Base-by-base conservation (phyloP, 1,139 yeast genomes). In the Blastobotrys persicus region DNA sequence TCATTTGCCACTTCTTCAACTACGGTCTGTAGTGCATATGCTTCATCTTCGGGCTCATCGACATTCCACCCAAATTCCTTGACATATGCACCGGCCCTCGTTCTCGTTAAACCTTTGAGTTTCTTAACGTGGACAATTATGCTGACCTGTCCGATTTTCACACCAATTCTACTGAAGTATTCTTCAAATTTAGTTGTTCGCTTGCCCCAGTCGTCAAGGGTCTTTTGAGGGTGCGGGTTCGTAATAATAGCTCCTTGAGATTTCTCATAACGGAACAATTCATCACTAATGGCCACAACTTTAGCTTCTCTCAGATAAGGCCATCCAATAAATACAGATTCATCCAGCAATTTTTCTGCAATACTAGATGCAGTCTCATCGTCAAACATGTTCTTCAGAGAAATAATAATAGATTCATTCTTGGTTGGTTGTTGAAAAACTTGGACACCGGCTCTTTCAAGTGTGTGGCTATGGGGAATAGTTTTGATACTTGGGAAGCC, bases 401-500 rank as follows among this genome's bases (percentile, higher is more conserved):
- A 72, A 56, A 92, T 73, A 37, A 89, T 77, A 77, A 91, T 77
- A 0, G 96, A 86, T 59, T 86, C 92, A 11, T 91, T 85, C 63
- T 83, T 79, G 2, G 95, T 81, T 2, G 95, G 94, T 61, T 80
- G 86, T 62, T 89, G 91, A 72, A 92, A 92, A 1, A 94, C 85
- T 54, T 77, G 73, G 13, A 91, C 84, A 53, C 84, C 87, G 53
- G 81, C 83, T 51, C 73, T 70, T 47, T 75, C 79, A 55, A 86
- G 69, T 44, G 72, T 69, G 57, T 75, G 69, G 0, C 74, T 68
- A 61, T 82, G 85, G 3, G 91, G 84, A 44, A 92, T 69, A 0
- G 94, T 79, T 45, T 78, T 70, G 60, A 92, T 74, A 13, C 92
- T 75, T 49, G 98, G 98, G 77, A 94, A 92, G 1, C 98, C 97